phyloP scores from a whole-genome alignment of 768 basidiomycete genomes.

The Tylopilus sp. region DNA sequence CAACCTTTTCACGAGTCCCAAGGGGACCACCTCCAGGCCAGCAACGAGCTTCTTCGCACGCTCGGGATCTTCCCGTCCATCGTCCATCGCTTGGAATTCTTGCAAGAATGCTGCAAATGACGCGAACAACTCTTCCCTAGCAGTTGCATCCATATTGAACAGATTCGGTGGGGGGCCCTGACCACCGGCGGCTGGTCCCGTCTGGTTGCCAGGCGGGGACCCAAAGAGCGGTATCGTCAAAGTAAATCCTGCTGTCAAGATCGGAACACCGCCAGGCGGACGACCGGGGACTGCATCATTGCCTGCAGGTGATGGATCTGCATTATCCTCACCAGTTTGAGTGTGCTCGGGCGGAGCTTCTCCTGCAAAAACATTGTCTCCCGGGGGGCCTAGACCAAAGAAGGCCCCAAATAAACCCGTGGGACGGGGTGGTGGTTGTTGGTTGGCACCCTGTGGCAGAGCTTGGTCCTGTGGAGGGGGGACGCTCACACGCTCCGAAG shows the following conservation, averaged over 20 bases:
- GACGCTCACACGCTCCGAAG: slow-evolving; percentile 51
- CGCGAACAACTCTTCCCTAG: slow-evolving; percentile 23
- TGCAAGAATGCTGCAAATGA: slow-evolving; percentile 29
- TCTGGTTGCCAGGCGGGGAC: slow-evolving; percentile 6
- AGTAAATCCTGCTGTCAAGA: slow-evolving; percentile 31
- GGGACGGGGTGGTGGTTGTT: slow-evolving; percentile 17
- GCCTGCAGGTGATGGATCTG: slow-evolving; percentile 15
- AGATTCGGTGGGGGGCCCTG: slow-evolving; percentile 1
- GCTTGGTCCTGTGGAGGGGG: slow-evolving; percentile 19
- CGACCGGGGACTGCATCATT: slow-evolving; percentile 24
- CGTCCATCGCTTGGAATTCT: slow-evolving; percentile 28
- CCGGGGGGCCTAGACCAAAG: slow-evolving; percentile 21
- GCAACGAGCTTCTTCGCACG: slow-evolving; percentile 60
- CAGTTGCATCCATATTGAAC: slow-evolving; percentile 17
- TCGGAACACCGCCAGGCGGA: slow-evolving; percentile 19
- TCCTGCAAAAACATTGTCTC: slow-evolving; percentile 10
- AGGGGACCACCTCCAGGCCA: slow-evolving; percentile 63
- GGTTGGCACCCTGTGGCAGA: slow-evolving; percentile 22
- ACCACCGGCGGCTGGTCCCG: slow-evolving; percentile 1
- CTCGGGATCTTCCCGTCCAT: slow-evolving; percentile 58
- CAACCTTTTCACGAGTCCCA: slow-evolving; percentile 62
- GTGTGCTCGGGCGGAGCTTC: slow-evolving; percentile 21
- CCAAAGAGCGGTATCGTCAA: slow-evolving; percentile 36
- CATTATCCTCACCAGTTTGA: slow-evolving; percentile 28
- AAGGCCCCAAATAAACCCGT: slow-evolving; percentile 24